Evolutionary conservation across 2,329 filamentous ascomycete genomes (phyloP).

Genomic region (Knufia fluminis): DNA sequence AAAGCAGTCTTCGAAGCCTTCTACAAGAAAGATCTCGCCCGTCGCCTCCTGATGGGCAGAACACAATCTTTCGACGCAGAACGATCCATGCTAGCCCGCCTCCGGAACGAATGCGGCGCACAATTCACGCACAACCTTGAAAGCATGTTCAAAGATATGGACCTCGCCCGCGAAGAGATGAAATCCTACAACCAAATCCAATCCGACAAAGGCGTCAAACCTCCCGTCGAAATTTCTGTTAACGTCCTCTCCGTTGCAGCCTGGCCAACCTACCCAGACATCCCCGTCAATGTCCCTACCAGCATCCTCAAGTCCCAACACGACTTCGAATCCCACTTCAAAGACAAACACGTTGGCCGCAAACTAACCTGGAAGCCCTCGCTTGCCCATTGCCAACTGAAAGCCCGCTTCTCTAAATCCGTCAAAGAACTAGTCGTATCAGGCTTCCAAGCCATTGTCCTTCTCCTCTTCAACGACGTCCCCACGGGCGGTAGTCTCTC

Average conservation of each 20-base stretch:
- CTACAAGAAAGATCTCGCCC: slow-evolving; percentile 94
- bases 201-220: slow-evolving; percentile 49
- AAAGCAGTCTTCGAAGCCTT: slow-evolving; percentile 98
- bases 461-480: slow-evolving; percentile 78
- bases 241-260: slow-evolving; percentile 84
- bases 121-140: slow-evolving; percentile 96
- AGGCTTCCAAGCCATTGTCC: slow-evolving; percentile 82
- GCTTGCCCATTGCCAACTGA: slow-evolving; percentile 81
- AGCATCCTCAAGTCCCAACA: slow-evolving; percentile 68
- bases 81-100: slow-evolving; percentile 82
- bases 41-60: slow-evolving; percentile 78
- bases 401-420: slow-evolving; percentile 68
- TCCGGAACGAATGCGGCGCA: slow-evolving; percentile 87
- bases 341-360: slow-evolving; percentile 77
- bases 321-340: slow-evolving; percentile 78
- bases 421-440: slow-evolving; percentile 83
- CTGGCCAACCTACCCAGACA: slow-evolving; percentile 86
- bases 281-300: slow-evolving; percentile 62
- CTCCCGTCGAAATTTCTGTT: slow-evolving; percentile 60
- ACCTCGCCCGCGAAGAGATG: slow-evolving; percentile 88
- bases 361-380: slow-evolving; percentile 86
- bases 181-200: slow-evolving; percentile 66
- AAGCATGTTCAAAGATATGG: slow-evolving; percentile 98
- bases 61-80: slow-evolving; percentile 94
- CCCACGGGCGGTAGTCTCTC: slow-evolving; percentile 54